A percentile compares a stretch with the other conserved stretches of the same genome.
Conservation (phyloP, 179 eudicot species). For the Beta lomatogona region DNA sequence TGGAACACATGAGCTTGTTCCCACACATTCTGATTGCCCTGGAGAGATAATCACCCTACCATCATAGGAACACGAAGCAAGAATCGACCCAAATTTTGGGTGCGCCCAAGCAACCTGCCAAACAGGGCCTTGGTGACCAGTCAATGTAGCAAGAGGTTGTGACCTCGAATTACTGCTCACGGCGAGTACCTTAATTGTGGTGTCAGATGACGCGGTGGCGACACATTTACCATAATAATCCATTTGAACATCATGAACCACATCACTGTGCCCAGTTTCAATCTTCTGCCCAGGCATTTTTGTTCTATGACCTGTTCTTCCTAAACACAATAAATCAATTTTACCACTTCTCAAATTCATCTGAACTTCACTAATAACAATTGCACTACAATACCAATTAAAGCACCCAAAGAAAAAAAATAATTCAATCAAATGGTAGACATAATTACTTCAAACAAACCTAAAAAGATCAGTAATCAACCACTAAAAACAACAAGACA, state of each 20-base stretch:
- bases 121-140: conserved; percentile 78
- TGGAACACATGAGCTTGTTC: conserved; percentile 58
- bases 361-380: neutral
- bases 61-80: conserved; percentile 81
- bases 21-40: conserved; percentile 75
- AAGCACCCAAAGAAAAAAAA: neutral
- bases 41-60: conserved; percentile 78
- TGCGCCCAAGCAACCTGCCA: conserved; percentile 90
- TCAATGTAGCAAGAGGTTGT: conserved; percentile 68
- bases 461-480: neutral
- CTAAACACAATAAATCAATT: conserved; percentile 7
- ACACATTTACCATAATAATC: conserved; percentile 88
- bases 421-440: neutral
- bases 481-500: neutral
- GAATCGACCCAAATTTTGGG: conserved; percentile 68
- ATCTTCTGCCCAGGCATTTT: conserved; percentile 78
- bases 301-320: conserved; percentile 3
- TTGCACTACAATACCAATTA: neutral
- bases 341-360: conserved; percentile 8
- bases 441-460: neutral
- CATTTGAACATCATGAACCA: conserved; percentile 85
- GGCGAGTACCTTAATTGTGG: conserved; percentile 64
- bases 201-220: conserved; percentile 79
- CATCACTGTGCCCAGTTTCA: conserved; percentile 77
- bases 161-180: conserved; percentile 49